A percentile compares a stretch with the other conserved stretches of the same genome.
phyloP scores from a whole-genome alignment of 1,139 yeast genomes.

The Scheffersomyces illinoinensis region DNA sequence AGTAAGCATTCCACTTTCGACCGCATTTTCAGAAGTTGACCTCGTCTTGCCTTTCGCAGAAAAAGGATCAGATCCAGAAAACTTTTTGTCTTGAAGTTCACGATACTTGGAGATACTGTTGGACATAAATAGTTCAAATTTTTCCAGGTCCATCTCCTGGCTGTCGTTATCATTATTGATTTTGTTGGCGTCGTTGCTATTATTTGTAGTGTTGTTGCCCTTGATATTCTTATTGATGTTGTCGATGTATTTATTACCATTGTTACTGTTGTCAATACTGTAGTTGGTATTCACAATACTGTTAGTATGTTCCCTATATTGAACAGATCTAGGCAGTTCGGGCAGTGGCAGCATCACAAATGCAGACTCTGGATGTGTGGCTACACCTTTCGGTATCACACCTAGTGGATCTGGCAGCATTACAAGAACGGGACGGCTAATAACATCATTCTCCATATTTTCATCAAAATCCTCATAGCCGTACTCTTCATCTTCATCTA shows the following conservation, averaged over 20 bases:
- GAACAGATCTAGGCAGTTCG: not conserved
- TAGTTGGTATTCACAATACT: slow-evolving; percentile 12
- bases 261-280: slow-evolving; percentile 13
- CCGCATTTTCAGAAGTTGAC: not conserved
- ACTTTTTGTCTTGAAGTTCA: slow-evolving; percentile 22
- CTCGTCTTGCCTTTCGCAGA: not conserved
- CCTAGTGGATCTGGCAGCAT: not conserved
- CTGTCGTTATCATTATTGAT: not conserved
- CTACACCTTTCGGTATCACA: not conserved
- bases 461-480: not conserved
- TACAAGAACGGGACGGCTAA: not conserved
- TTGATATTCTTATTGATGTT: slow-evolving; percentile 7
- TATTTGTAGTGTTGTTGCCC: slow-evolving; percentile 5
- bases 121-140: slow-evolving; percentile 40
- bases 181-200: not conserved
- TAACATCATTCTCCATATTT: slow-evolving; percentile 8
- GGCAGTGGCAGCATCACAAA: not conserved
- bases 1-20: not conserved
- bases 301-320: not conserved
- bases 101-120: slow-evolving; percentile 35
- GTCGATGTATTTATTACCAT: slow-evolving; percentile 11
- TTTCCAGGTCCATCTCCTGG: slow-evolving; percentile 20
- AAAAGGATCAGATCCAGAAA: slow-evolving; percentile 10
- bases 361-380: not conserved
- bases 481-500: not conserved